A percentile compares a stretch with the other conserved stretches of the same genome.
Conservation (phyloP, 371 early-diverging fungal species). For the Cokeromyces recurvatus region DNA sequence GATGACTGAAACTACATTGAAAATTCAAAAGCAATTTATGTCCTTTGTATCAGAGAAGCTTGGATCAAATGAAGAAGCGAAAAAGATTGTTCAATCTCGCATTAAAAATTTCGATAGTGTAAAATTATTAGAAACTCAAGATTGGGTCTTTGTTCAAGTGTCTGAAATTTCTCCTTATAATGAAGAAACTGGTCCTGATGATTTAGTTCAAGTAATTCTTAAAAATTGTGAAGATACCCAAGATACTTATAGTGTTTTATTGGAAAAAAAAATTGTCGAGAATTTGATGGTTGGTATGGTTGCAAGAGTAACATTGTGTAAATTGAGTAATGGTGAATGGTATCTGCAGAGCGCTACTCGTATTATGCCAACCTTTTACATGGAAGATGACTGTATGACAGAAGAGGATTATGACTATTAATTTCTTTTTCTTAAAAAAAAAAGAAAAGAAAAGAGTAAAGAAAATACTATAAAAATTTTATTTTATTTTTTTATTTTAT, state of each 20-base stretch:
- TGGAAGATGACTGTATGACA: constrained; percentile 28
- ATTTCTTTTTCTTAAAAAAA: too few species aligned
- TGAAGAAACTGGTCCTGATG: neutral
- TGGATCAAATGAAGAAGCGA: constrained; percentile 15
- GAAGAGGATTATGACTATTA: constrained; percentile 25
- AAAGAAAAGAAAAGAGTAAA: too few species aligned
- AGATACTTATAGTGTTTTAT: constrained; percentile 13
- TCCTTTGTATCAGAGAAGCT: constrained; percentile 21
- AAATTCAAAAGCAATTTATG: constrained; percentile 19
- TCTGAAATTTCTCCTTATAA: constrained; percentile 7
- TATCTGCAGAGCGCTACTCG: constrained; percentile 31
- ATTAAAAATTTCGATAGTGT: constrained; percentile 13
- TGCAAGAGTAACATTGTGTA: constrained; percentile 25
- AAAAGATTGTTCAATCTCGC: constrained; percentile 6
- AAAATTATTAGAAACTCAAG: constrained; percentile 13
- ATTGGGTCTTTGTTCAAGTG: constrained; percentile 21
- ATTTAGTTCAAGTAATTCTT: constrained; percentile 14
- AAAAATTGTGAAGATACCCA: constrained; percentile 13
- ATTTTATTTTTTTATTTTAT: too few species aligned
- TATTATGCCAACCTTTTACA: constrained; percentile 45
- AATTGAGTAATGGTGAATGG: constrained; percentile 37
- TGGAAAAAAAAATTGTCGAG: constrained; percentile 30
- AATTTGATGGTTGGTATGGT: constrained; percentile 32
- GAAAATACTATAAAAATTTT: too few species aligned
- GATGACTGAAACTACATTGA: constrained; percentile 17